Evolutionary conservation across 2,329 filamentous ascomycete species (phyloP).

Genomic region (Fusarium brevicatenulatum): DNA sequence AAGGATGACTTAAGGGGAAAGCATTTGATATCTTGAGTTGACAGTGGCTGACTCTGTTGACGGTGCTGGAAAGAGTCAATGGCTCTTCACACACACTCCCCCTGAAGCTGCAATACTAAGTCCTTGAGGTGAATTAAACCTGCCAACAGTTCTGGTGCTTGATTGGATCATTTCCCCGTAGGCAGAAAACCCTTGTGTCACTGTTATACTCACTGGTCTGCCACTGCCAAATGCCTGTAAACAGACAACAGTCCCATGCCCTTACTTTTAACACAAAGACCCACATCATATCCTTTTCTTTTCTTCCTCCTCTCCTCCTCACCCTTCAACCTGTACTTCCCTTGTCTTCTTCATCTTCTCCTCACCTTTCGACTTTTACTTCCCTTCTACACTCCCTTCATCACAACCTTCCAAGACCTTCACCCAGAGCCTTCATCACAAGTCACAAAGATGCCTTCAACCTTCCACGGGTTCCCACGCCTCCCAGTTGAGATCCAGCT

Average conservation of each 20-base stretch:
- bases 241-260: neutral
- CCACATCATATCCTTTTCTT: neutral
- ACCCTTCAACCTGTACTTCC: no score
- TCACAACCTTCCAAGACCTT: no score
- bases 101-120: neutral
- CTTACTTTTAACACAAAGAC: neutral
- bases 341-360: no score
- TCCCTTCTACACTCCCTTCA: no score
- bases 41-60: neutral
- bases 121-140: neutral
- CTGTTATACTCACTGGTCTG: neutral
- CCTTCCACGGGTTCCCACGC: no score
- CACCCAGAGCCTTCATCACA: no score
- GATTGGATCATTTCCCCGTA: neutral
- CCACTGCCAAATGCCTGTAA: neutral
- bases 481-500: no score
- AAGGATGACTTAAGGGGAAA: rapidly evolving
- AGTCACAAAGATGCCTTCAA: no score
- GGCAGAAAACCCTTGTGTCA: neutral
- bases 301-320: neutral
- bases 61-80: no score
- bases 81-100: no score
- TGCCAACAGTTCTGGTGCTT: neutral
- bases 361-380: no score
- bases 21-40: neutral